Conservation (phyloP, 208 protist species). For the Herpetomonas tarakana region DNA sequence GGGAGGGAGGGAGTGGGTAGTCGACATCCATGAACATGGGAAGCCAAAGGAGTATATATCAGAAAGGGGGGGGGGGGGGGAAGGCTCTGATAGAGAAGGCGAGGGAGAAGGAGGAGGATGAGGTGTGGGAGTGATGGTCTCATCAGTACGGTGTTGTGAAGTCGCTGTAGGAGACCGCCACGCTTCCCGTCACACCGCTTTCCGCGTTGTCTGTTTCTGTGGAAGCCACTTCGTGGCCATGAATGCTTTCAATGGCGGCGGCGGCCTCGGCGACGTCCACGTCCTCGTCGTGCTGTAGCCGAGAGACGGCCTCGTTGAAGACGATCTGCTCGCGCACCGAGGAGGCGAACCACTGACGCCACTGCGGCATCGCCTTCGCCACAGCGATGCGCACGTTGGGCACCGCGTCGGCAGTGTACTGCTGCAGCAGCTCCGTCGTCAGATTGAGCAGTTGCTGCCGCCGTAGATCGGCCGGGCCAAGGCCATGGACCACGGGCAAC, state of each 20-base stretch:
- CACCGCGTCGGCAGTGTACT: constrained; percentile 47
- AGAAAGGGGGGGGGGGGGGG: no score
- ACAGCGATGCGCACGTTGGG: constrained; percentile 70
- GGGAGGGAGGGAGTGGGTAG: no score
- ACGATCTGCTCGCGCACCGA: constrained; percentile 14
- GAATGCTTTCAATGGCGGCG: not conserved
- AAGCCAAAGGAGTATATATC: no score
- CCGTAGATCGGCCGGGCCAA: constrained; percentile 37
- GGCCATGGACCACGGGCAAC: constrained; percentile 42
- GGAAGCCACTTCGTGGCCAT: not conserved
- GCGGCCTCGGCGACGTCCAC: constrained; percentile 42
- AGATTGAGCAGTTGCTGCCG: constrained; percentile 42
- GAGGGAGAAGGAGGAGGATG: no score
- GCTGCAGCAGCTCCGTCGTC: constrained; percentile 39
- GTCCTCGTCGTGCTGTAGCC: constrained; percentile 46
- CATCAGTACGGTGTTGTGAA: constrained; percentile 17
- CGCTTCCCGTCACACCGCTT: no score
- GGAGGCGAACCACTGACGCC: constrained; percentile 40
- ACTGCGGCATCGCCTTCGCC: constrained; percentile 36
- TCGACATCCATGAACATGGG: no score
- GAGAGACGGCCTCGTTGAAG: constrained; percentile 37
- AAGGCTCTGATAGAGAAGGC: no score
- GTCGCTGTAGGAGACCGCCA: not conserved
- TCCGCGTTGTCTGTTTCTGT: not conserved
- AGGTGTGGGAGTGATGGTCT: no score